Conservation (phyloP, 106 monocot species). For the Narthecium ossifragum region DNA sequence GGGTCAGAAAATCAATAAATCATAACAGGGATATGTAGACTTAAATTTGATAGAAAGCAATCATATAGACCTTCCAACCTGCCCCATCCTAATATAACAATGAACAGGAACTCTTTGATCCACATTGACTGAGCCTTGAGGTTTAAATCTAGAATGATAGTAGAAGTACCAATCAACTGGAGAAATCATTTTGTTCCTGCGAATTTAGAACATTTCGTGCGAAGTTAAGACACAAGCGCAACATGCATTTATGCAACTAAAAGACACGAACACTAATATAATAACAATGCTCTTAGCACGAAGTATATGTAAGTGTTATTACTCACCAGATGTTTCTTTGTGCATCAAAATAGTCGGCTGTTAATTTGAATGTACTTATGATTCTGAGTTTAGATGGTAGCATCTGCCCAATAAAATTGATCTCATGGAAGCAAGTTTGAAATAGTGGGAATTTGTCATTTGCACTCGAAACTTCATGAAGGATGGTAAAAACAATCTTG, state of each 20-base stretch:
- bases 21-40: background rate
- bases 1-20: background rate
- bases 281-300: too few species aligned
- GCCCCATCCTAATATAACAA: slow-evolving; percentile 41
- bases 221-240: too few species aligned
- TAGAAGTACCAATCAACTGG: slow-evolving; percentile 45
- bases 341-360: slow-evolving; percentile 43
- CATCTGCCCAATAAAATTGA: slow-evolving; percentile 40
- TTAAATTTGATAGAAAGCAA: slow-evolving; percentile 1
- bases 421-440: slow-evolving; percentile 26
- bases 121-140: slow-evolving; percentile 12
- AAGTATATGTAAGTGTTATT: too few species aligned
- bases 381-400: slow-evolving; percentile 57
- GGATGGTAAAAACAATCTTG: slow-evolving; percentile 35
- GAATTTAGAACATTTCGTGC: slow-evolving; percentile 7
- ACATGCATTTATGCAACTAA: too few species aligned
- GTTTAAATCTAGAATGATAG: slow-evolving; percentile 40
- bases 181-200: slow-evolving; percentile 70
- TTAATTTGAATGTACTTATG: slow-evolving; percentile 39
- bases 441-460: slow-evolving; percentile 57
- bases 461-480: slow-evolving; percentile 58
- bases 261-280: too few species aligned
- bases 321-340: slow-evolving; percentile 60
- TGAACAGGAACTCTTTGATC: slow-evolving; percentile 33
- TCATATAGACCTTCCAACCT: slow-evolving; percentile 33